A percentile compares a stretch with the other conserved stretches of the same genome.
Evolutionary conservation across 2,329 filamentous ascomycete genomes (phyloP).

Genomic region (Pestalotiopsis sp.): DNA sequence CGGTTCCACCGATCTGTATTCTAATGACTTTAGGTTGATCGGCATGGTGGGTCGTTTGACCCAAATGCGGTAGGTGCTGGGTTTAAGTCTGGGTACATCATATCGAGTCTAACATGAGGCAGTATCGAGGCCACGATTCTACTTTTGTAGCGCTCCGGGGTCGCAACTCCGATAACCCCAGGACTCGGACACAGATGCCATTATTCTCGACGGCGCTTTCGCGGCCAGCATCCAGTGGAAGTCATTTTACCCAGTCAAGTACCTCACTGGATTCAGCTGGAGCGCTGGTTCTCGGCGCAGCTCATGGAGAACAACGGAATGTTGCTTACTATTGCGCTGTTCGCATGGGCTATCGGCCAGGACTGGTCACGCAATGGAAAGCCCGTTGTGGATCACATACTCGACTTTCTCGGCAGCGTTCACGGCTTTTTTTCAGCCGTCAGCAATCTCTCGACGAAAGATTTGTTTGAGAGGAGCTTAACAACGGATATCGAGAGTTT

Average conservation of each 20-base stretch:
- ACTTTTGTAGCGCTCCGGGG: no score
- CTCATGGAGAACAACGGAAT: neutral
- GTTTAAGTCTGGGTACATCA: no score
- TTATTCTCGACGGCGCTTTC: constrained; percentile 33
- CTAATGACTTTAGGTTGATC: no score
- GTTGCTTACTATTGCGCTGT: neutral
- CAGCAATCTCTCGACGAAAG: no score
- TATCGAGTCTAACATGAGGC: no score
- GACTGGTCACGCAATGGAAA: neutral
- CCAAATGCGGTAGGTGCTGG: no score
- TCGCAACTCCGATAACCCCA: neutral
- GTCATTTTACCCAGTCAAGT: constrained; percentile 23
- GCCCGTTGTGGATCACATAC: neutral
- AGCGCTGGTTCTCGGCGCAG: neutral
- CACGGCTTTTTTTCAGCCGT: no score
- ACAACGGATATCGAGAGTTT: no score
- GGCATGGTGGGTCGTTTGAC: no score
- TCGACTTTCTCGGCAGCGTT: neutral
- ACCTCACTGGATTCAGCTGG: neutral
- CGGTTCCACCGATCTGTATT: no score
- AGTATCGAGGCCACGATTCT: no score
- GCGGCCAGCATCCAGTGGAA: constrained; percentile 34
- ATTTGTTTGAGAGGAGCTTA: no score
- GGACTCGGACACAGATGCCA: constrained; percentile 28
- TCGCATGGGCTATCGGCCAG: neutral